Conservation (phyloP, 306 rosid genomes). For the Psophocarpus tetragonolobus region DNA sequence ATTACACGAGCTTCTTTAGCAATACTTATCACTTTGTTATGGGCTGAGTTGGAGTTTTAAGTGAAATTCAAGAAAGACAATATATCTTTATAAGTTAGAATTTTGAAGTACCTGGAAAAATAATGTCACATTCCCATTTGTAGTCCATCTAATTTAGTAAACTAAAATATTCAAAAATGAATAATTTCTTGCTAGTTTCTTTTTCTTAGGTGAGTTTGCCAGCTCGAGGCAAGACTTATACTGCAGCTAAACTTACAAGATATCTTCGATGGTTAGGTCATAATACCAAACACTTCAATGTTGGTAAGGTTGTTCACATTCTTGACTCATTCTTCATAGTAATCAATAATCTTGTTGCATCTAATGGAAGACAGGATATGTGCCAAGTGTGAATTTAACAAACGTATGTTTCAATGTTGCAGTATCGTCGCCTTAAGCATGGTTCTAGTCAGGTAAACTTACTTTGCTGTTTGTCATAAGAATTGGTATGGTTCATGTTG, state of each 20-base stretch:
- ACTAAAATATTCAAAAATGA: conserved; percentile 19
- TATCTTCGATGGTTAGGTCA: conserved; percentile 99
- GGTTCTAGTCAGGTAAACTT: conserved; percentile 84
- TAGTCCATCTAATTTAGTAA: conserved; percentile 21
- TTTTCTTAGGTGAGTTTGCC: conserved; percentile 89
- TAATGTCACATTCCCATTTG: conserved; percentile 19
- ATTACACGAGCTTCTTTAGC: neutral
- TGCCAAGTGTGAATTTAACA: conserved; percentile 36
- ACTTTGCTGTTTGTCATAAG: neutral
- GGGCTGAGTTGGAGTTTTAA: conserved; percentile 7
- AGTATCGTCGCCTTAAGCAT: conserved; percentile 98
- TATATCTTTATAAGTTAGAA: conserved; percentile 20
- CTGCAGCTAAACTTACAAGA: conserved; percentile 97
- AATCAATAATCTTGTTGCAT: conserved; percentile 5
- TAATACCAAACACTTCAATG: conserved; percentile 96
- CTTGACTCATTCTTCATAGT: conserved; percentile 38
- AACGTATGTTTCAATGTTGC: conserved; percentile 38
- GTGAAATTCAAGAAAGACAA: conserved; percentile 19
- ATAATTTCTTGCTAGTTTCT: conserved; percentile 34
- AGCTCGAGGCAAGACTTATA: conserved; percentile 97
- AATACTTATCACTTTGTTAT: neutral
- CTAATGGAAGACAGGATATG: conserved; percentile 14
- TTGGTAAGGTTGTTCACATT: conserved; percentile 86
- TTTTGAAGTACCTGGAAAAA: neutral
- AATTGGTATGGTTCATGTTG: neutral